Evolutionary conservation across 192 early-diverging fungal genomes (phyloP).

Genomic region (Rhizophagus clarus): DNA sequence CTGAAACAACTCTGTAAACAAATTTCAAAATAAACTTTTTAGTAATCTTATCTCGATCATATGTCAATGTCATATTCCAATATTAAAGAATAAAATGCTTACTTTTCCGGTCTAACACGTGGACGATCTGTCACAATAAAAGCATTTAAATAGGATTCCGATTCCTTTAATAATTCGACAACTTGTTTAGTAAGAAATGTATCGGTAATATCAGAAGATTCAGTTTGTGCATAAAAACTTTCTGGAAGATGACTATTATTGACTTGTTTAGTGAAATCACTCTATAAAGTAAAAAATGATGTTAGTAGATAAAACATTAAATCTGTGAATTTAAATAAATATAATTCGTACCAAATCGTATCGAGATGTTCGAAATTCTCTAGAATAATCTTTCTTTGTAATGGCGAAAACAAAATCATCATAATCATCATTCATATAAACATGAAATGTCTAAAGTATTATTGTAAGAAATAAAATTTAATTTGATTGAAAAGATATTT

Average conservation of each 20-base stretch:
- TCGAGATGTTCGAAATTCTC: background rate
- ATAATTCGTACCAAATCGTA: constrained; percentile 6
- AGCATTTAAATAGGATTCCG: background rate
- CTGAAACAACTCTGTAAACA: background rate
- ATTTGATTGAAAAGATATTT: background rate
- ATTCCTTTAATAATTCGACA: background rate
- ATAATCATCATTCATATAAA: background rate
- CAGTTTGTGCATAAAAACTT: background rate
- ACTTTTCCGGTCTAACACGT: constrained; percentile 7
- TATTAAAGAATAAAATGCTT: background rate
- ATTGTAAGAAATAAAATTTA: background rate
- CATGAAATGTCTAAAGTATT: background rate
- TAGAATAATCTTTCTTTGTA: background rate
- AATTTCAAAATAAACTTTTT: background rate
- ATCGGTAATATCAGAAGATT: constrained; percentile 13
- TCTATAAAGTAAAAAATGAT: background rate
- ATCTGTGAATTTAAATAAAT: background rate
- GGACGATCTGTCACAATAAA: background rate
- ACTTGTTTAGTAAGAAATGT: background rate
- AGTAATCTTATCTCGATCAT: background rate
- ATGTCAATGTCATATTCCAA: background rate
- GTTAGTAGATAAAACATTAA: background rate
- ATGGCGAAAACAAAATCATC: constrained; percentile 14
- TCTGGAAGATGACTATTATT: constrained; percentile 4
- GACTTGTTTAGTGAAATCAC: constrained; percentile 2